Evolutionary conservation across 208 protist species (phyloP).

Genomic region (Kentomonas sorsogonicus): DNA sequence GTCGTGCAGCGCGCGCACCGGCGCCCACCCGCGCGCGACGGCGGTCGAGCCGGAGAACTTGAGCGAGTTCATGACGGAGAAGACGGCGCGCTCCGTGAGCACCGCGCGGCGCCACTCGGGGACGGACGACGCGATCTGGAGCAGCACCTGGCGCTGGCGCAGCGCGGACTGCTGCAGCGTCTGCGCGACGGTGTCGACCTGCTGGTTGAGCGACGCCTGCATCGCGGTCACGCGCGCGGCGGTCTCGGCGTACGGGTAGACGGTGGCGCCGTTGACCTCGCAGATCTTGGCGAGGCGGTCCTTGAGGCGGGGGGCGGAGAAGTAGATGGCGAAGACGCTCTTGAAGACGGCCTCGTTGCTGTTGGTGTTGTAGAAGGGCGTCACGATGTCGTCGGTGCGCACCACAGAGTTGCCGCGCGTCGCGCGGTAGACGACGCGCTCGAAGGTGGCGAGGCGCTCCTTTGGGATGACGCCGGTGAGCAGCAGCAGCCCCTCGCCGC

Average conservation of each 20-base stretch:
- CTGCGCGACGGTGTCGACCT: conserved; percentile 70
- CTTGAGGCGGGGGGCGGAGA: conserved; percentile 89
- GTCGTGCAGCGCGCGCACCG: conserved; percentile 62
- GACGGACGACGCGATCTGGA: conserved; percentile 60
- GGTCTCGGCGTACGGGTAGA: conserved; percentile 94
- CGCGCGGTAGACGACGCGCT: conserved; percentile 93
- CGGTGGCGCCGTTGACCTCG: conserved; percentile 91
- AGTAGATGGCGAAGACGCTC: conserved; percentile 96
- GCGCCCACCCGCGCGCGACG: conserved; percentile 94
- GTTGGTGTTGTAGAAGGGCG: conserved; percentile 85
- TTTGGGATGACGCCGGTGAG: conserved; percentile 93
- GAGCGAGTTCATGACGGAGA: conserved; percentile 95
- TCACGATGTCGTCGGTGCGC: conserved; percentile 81
- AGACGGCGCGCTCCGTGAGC: conserved; percentile 94
- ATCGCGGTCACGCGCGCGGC: conserved; percentile 69
- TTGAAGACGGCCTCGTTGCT: conserved; percentile 84
- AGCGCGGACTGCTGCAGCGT: conserved; percentile 65
- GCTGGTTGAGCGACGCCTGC: conserved; percentile 47
- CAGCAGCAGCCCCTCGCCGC: conserved; percentile 71
- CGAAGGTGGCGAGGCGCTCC: conserved; percentile 84
- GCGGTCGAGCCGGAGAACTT: conserved; percentile 88
- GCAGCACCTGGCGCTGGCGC: conserved; percentile 71
- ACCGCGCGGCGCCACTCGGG: conserved; percentile 89
- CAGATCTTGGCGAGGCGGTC: conserved; percentile 94
- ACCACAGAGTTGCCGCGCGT: conserved; percentile 97